Evolutionary conservation across 2,329 filamentous ascomycete species (phyloP), one percentile per base, ranked within the genome.

Genomic region (Claviceps paspali): DNA sequence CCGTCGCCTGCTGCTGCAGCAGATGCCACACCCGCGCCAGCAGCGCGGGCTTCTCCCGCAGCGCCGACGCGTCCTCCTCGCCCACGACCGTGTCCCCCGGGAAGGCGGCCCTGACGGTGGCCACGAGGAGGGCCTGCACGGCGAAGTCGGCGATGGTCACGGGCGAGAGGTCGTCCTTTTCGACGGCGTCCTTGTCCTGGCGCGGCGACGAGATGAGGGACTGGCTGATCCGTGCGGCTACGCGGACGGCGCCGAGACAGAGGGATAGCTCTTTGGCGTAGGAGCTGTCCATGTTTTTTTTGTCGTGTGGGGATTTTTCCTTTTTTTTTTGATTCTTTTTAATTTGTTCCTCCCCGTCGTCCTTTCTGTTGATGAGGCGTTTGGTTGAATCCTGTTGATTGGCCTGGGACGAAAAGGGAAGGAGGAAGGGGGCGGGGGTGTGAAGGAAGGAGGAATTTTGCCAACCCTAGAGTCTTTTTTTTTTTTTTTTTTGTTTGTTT

Each of bases 71-170:
- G 12, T 67, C 63, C 47, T 76, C 71, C 45, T 75, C 71, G 23
- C 70, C 71, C 1, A 75, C 67, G 30, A 75, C 65, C 3, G 41
- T 47, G 48, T 75, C 68, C 5, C 45, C 36, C 0, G 71, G 71
- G 36, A 74, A 75, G 4, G 62, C 61, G 38, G 52, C 41, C 37
- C 65, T 63, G 40, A 74, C 54, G 2, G 65, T 66, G 27, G 62
- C 54, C 5, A 66, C 66, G 29, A 75, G 59, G 5, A 75, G 57
- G 0, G 68, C 69, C 47, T 75, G 70, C 40, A 73, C 64, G 38
- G 71, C 70, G 44, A 75, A 74, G 51, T 76, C 71, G 49, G 66
- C 72, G 15, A 74, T 59, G 0, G 72, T 76, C 33, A 75, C 72
- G 2, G 69, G 70, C 38, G 64, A 70, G 26, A 71, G 54, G 48